These are phyloP conservation scores for Fusarium gaditjirri DNA, from an alignment of 2,329 filamentous ascomycete genomes.

Conservation along the genomic window DNA sequence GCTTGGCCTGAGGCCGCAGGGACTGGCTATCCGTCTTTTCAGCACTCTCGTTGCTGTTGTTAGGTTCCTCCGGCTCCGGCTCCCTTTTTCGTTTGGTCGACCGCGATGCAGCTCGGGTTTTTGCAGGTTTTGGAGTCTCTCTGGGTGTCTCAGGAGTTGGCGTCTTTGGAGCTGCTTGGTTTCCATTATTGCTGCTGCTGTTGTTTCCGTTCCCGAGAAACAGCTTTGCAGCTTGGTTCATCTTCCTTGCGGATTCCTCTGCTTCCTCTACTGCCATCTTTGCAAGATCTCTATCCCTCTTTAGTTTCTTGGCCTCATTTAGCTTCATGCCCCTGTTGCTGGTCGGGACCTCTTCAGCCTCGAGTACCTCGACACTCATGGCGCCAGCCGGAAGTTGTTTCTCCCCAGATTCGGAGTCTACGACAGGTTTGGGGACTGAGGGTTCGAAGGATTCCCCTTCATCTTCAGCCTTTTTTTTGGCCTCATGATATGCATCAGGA, in stretches of 20 bases:
- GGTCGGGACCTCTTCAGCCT: slow-evolving; percentile 69
- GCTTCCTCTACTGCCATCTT: slow-evolving; percentile 72
- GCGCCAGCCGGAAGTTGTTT: slow-evolving; percentile 68
- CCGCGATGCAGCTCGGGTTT: slow-evolving; percentile 48
- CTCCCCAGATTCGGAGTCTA: slow-evolving; percentile 62
- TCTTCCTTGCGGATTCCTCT: slow-evolving; percentile 65
- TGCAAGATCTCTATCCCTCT: slow-evolving; percentile 69
- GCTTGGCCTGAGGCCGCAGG: slow-evolving; percentile 58
- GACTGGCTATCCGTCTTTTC: slow-evolving; percentile 44
- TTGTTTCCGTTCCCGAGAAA: slow-evolving; percentile 53
- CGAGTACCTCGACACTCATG: slow-evolving; percentile 66
- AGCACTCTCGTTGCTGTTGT: slow-evolving; percentile 45
- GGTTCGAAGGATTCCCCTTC: slow-evolving; percentile 70
- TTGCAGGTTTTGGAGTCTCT: slow-evolving; percentile 40
- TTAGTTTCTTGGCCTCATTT: slow-evolving; percentile 80
- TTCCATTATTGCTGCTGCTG: slow-evolving; percentile 13
- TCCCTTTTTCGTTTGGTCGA: slow-evolving; percentile 61
- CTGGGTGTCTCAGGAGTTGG: slow-evolving; percentile 43
- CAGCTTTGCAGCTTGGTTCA: slow-evolving; percentile 59
- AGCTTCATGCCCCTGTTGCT: slow-evolving; percentile 81
- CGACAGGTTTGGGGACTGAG: slow-evolving; percentile 48
- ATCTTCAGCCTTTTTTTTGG: slow-evolving; percentile 72
- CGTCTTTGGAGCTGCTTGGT: slow-evolving; percentile 42
- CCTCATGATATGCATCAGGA: slow-evolving; percentile 68
- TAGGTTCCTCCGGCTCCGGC: slow-evolving; percentile 43